Base-by-base conservation (phyloP, 257 asterid species). In the Primulina huaijiensis region DNA sequence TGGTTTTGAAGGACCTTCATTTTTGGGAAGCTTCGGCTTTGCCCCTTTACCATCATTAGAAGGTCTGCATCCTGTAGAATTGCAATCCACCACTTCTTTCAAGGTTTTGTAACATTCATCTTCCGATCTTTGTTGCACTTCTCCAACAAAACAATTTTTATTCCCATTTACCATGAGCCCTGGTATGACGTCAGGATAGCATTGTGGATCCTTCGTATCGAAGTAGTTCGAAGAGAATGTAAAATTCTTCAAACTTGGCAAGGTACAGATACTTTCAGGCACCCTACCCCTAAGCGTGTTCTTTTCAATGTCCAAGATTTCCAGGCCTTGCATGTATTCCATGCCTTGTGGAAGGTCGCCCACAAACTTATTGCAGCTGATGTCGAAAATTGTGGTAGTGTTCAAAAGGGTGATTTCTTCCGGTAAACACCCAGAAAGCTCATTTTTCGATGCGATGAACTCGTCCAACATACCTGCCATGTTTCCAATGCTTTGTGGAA, bases 361-460 rank as follows among this genome's bases (percentile, higher is more conserved):
- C 3, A 72, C 76, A 8, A 92, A 78, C 21, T 76, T 81, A 71
- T 92, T 92, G 10, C 61, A 20, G 20, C 89, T 82, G 9, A 89
- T 64, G 53, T 92, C 96, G 0, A 92, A 79, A 34, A 89, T 74
- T 3, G 82, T 83, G 0, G 85, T 23, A 0, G 82, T 46, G 21
- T 81, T 78, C 61, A 89, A 60, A n/a, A 75, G 8, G 1, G 89
- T 80, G 61, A 92, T 75, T 61, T 89, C 92, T 34, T 92, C 95
- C 0, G 98, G 93, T 73, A 92, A 43, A 50, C 98, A 92, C 4
- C 98, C 98, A 0, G 96, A 84, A 30, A 92, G 75, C 2, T 43
- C 68, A n/a, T 89, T 89, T 31, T 76, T 53, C 1, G 90, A 56
- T 1, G 78, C 20, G 5, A 78, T 67, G 27, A 92, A 16, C 72